Evolutionary conservation across 768 basidiomycete species (phyloP).

Genomic region (Neoboletus magnificus): DNA sequence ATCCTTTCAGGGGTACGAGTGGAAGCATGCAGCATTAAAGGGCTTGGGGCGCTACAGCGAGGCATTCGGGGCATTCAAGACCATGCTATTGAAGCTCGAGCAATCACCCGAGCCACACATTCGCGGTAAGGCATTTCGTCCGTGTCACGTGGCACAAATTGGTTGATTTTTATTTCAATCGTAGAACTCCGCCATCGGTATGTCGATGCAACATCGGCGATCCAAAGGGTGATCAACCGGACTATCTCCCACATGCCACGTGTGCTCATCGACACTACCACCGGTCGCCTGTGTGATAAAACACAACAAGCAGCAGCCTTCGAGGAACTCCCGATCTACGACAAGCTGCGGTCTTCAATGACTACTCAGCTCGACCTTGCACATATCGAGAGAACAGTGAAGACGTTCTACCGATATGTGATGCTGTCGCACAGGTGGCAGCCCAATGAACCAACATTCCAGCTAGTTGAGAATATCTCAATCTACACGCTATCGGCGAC

Average conservation of each 20-base stretch:
- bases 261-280: slow-evolving; percentile 1
- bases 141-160: no score
- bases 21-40: no score
- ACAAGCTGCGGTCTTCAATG: slow-evolving; percentile 3
- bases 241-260: not conserved
- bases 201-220: no score
- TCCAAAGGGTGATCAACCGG: not conserved
- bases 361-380: not conserved
- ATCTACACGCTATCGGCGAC: not conserved
- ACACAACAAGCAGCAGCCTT: slow-evolving; percentile 2
- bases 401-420: slow-evolving; percentile 1
- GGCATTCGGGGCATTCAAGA: no score
- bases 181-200: no score
- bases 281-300: slow-evolving; percentile 1
- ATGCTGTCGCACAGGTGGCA: slow-evolving; percentile 8
- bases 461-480: not conserved
- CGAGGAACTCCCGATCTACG: not conserved
- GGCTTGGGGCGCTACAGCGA: no score
- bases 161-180: no score
- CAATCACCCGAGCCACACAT: no score
- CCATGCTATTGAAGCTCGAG: no score
- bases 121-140: no score
- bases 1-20: no score
- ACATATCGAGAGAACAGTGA: not conserved
- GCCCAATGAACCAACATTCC: not conserved